Percentiles rank a stretch among this genome's conserved stretches.
Evolutionary conservation across 2,329 filamentous ascomycete species (phyloP).

Genomic region (Cyclaneusma minus): DNA sequence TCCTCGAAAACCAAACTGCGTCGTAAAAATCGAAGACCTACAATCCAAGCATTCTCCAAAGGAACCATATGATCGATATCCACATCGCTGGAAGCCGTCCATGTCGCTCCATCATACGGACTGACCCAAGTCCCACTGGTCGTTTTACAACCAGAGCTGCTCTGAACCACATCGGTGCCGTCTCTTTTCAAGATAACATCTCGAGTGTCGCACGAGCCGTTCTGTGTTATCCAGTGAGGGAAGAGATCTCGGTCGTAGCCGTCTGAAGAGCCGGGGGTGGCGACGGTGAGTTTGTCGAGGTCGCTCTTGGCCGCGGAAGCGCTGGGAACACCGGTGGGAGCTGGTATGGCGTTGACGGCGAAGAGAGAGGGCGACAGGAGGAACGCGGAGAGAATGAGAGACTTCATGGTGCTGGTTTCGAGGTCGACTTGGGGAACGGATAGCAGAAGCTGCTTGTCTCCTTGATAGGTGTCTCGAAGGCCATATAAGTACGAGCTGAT

Average conservation of each 20-base stretch:
- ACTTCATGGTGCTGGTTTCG: slow-evolving; percentile 7
- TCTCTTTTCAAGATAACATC: slow-evolving; percentile 63
- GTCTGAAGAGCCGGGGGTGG: slow-evolving; percentile 33
- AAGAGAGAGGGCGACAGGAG: slow-evolving; percentile 7
- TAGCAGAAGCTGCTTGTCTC: too few relatives aligned
- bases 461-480: too few relatives aligned
- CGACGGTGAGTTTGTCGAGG: slow-evolving; percentile 42
- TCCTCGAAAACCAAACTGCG: neutral
- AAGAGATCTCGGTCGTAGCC: slow-evolving; percentile 54
- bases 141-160: slow-evolving; percentile 41
- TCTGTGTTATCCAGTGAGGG: slow-evolving; percentile 53
- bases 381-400: slow-evolving; percentile 5
- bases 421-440: too few relatives aligned
- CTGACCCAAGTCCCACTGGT: slow-evolving; percentile 54
- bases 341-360: slow-evolving; percentile 17
- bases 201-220: slow-evolving; percentile 53
- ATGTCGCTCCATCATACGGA: slow-evolving; percentile 59
- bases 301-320: slow-evolving; percentile 37
- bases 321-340: slow-evolving; percentile 47
- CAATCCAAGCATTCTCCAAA: slow-evolving; percentile 65
- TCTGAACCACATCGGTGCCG: slow-evolving; percentile 41
- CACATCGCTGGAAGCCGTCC: slow-evolving; percentile 52
- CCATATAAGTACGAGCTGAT: too few relatives aligned
- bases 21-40: slow-evolving; percentile 19
- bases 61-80: slow-evolving; percentile 80